Base-by-base conservation (phyloP, 352 stramenopile species). In the Achlya hypogyna region DNA sequence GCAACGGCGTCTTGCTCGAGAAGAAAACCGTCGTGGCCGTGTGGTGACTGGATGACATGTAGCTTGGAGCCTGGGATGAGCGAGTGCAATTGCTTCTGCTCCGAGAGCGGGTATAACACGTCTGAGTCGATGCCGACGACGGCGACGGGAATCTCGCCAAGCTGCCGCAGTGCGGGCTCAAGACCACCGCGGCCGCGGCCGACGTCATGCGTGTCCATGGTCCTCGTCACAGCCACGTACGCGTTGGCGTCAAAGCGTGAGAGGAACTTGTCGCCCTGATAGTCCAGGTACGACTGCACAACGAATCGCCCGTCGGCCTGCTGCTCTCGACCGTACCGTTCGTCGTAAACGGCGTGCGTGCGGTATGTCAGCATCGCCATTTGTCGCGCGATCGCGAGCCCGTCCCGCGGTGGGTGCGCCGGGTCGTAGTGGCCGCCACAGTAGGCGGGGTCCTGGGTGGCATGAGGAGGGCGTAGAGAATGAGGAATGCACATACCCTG, bases 301-400 rank as follows among this genome's bases (percentile, higher is more conserved):
- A 86, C 67, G 69, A 81, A 96, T 75, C 62, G 87, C 84, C 67
- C 85, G 72, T 27, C 88, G 63, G 78, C 65, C 27, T 58, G 63
- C 12, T 18, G 14, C 14, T 85, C 70, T 27, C 93, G 83, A 52
- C 92, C 94, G 75, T 98, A 99, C 72, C 98, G 98, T 10, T 89
- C 78, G 12, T 74, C 66, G 75, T 98, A 99, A 9, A 87, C 93
- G 28, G 82, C 71, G 38, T 95, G 78, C 40, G 96, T 97, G 51
- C 95, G 91, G 78, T 99, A 99, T 54, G 82, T 96, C 51, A 99
- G 84, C 95, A 99, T 98, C 12, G 90, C 96, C 69, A 98, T 96
- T 75, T 98, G 89, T 27, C 96, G 80, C 38, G 95, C 96, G 16
- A 98, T 79, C 32, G 89, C 81, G 38, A 98, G 75, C 14, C 95